phyloP scores from a whole-genome alignment of 2,329 filamentous ascomycete genomes.

The Fusarium staphyleae region DNA sequence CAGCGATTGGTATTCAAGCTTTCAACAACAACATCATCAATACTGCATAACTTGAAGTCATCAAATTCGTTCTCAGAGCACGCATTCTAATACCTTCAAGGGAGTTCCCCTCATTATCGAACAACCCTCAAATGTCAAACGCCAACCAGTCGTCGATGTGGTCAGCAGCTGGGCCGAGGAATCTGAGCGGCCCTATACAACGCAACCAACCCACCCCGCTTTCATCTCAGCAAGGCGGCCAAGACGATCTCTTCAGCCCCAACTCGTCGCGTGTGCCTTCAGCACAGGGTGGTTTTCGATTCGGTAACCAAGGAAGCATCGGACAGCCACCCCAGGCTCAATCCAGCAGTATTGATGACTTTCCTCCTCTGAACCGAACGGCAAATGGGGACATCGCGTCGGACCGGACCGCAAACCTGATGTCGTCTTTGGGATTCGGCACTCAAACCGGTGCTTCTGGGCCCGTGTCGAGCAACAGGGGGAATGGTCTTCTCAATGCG shows the following conservation, averaged over 20 bases:
- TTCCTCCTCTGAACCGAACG: slow-evolving; percentile 66
- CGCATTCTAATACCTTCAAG: slow-evolving; percentile 49
- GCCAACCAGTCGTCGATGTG: slow-evolving; percentile 61
- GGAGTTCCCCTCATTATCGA: slow-evolving; percentile 71
- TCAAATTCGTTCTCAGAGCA: not conserved
- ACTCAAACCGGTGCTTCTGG: slow-evolving; percentile 51
- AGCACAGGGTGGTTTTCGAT: slow-evolving; percentile 60
- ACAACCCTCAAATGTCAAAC: slow-evolving; percentile 62
- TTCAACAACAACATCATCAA: not conserved
- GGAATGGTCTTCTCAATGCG: slow-evolving; percentile 69
- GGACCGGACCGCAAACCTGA: slow-evolving; percentile 59
- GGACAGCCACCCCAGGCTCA: slow-evolving; percentile 56
- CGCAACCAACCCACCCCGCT: slow-evolving; percentile 60
- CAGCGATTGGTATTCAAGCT: not conserved
- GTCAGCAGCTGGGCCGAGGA: slow-evolving; percentile 59
- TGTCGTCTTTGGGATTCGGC: slow-evolving; percentile 63
- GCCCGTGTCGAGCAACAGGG: slow-evolving; percentile 53
- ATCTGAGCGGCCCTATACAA: slow-evolving; percentile 57
- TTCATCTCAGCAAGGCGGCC: slow-evolving; percentile 58
- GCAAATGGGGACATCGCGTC: slow-evolving; percentile 65
- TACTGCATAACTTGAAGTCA: not conserved
- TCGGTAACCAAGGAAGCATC: slow-evolving; percentile 56
- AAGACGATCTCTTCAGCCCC: slow-evolving; percentile 55
- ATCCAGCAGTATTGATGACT: slow-evolving; percentile 62
- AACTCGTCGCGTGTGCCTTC: slow-evolving; percentile 50